A percentile compares a stretch with the other conserved stretches of the same genome.
phyloP scores from a whole-genome alignment of 2,329 filamentous ascomycete species.

The Penicillium sp. region DNA sequence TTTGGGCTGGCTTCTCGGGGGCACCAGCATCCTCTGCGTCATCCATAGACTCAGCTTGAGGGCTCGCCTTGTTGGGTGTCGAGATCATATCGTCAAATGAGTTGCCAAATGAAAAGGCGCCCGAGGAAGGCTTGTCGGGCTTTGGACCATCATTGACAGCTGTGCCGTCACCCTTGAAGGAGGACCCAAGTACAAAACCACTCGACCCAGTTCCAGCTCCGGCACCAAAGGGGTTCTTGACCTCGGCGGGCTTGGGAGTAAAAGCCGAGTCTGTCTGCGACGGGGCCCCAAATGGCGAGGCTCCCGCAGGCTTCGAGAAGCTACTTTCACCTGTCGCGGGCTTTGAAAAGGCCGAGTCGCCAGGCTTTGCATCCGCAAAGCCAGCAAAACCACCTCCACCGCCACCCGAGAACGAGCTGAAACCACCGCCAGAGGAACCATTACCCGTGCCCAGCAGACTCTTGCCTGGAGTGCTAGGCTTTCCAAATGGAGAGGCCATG shows the following conservation, averaged over 20 bases:
- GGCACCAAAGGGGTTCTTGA: slow-evolving; percentile 32
- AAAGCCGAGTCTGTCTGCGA: slow-evolving; percentile 28
- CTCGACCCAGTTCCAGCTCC: slow-evolving; percentile 10
- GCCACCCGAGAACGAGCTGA: slow-evolving; percentile 33
- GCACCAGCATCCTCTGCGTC: slow-evolving; percentile 32
- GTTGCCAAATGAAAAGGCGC: slow-evolving; percentile 39
- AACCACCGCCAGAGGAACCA: slow-evolving; percentile 30
- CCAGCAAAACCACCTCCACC: slow-evolving; percentile 26
- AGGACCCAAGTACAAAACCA: slow-evolving; percentile 45
- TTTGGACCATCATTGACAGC: slow-evolving; percentile 42
- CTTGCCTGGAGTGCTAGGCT: slow-evolving; percentile 30
- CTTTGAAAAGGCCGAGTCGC: slow-evolving; percentile 19
- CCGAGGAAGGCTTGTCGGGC: slow-evolving; percentile 33
- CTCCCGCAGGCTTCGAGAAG: slow-evolving; percentile 16
- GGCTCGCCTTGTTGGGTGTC: slow-evolving; percentile 31
- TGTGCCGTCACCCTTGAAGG: slow-evolving; percentile 45
- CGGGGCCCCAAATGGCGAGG: slow-evolving; percentile 28
- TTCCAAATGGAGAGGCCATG: slow-evolving; percentile 25
- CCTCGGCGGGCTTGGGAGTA: slow-evolving; percentile 22
- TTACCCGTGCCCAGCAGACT: slow-evolving; percentile 23
- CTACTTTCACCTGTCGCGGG: slow-evolving; percentile 18
- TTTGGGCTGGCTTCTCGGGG: slow-evolving; percentile 20
- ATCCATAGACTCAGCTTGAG: slow-evolving; percentile 39
- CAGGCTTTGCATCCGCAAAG: slow-evolving; percentile 25
- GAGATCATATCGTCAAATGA: slow-evolving; percentile 43